Evolutionary conservation across 176 grass and related monocot species (phyloP), one percentile per base, ranked within the genome.

Genomic region (Carex scoparia): DNA sequence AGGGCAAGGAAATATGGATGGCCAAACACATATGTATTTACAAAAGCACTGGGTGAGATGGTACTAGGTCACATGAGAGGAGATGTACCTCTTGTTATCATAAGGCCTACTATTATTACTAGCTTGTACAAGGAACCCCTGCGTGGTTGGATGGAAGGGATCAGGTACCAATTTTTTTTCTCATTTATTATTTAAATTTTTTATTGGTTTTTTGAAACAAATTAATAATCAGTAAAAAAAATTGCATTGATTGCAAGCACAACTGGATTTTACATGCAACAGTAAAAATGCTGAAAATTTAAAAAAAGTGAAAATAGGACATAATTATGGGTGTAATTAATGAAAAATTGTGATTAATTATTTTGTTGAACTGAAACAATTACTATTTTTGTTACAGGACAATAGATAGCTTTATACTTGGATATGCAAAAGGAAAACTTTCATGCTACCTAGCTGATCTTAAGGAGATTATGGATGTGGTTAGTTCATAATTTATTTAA

Each of bases 11-110:
- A 89, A 77, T 94, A 81, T 40, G 91, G 94, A 1, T 97, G 94
- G 94, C 89, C 94, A n/a, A 97, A 97, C 68, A 94, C 94, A 3
- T 97, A 97, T 38, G 86, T 97, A n/a, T 90, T 86, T 86, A 97
- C 89, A 80, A 97, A 97, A 84, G 89, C 94, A 63, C 89, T 97
- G 89, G 94, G 86, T 2, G 94, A 97, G 84, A 90, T 93, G 88
- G 0, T 97, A 8, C 86, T 93, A 10, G 82, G 65, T 14, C 83
- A 82, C 61, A 44, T 84, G 0, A 69, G 81, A 9, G 90, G 65
- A 33, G 71, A 86, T 28, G 40, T 87, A 28, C 90, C 92, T 0
- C 86, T 92, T 40, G 89, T 93, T 7, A 66, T 97, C 55, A 19
- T 94, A 14, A 86, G 95, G 0, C 95, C 92, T 13, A 88, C 89